Evolutionary conservation across 129 eudicot genomes (phyloP).

Genomic region (Centrapalus pauciflorus): DNA sequence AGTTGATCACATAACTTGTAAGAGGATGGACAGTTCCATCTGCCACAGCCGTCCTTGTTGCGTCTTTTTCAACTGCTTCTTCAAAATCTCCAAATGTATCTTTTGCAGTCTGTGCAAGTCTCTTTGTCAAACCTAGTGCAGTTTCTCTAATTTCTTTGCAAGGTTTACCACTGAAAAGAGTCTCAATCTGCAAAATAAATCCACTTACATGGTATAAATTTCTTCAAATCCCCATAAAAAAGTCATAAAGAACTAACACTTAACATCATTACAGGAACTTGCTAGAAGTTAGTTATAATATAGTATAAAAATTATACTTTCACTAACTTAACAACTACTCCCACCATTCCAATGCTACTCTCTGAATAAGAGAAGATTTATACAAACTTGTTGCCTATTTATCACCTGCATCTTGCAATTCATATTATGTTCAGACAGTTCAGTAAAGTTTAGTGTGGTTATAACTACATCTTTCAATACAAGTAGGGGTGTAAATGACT

Average conservation of each 20-base stretch:
- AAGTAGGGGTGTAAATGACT: no score
- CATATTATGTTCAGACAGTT: neutral
- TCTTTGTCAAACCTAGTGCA: constrained; percentile 80
- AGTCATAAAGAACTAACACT: no score
- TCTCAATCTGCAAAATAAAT: constrained; percentile 59
- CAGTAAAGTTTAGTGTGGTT: neutral
- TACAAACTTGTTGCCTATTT: no score
- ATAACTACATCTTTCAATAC: neutral
- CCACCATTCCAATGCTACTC: no score
- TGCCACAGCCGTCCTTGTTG: constrained; percentile 88
- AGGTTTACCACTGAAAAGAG: constrained; percentile 79
- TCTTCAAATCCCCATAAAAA: constrained; percentile 6
- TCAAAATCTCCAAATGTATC: constrained; percentile 95
- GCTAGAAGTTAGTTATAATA: neutral
- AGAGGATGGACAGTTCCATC: constrained; percentile 98
- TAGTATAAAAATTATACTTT: no score
- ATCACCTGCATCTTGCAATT: neutral
- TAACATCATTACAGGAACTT: neutral
- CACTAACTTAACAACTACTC: no score
- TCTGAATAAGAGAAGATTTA: no score
- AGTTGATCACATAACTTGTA: constrained; percentile 97
- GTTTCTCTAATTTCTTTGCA: constrained; percentile 81
- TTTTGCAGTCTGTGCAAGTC: constrained; percentile 94
- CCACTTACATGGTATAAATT: neutral
- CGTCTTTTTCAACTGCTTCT: constrained; percentile 98